Evolutionary conservation across 495 filamentous ascomycete species (phyloP).

Genomic region (Sordaria brevicollis): DNA sequence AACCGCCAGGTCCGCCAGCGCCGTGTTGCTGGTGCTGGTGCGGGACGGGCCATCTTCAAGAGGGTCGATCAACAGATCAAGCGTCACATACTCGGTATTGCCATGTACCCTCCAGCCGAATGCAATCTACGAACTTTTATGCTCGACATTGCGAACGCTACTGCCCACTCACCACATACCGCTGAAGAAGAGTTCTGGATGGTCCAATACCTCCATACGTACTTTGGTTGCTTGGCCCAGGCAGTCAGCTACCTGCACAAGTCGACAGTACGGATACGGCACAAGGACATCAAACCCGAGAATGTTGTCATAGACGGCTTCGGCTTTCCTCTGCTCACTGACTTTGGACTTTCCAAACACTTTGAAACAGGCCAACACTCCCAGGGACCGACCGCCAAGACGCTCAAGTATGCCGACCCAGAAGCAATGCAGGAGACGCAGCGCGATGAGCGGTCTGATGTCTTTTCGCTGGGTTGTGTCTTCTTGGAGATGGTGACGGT

Average conservation of each 20-base stretch:
- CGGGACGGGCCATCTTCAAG: slow-evolving; percentile 3
- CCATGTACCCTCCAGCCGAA: slow-evolving; percentile 24
- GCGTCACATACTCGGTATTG: slow-evolving; percentile 22
- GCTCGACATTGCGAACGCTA: slow-evolving; percentile 8
- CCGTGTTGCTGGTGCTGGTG: background rate
- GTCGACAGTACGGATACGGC: slow-evolving; percentile 21
- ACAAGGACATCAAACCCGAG: slow-evolving; percentile 38
- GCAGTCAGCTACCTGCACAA: slow-evolving; percentile 32
- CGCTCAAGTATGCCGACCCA: slow-evolving; percentile 35
- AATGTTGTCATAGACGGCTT: slow-evolving; percentile 35
- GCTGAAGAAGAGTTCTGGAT: slow-evolving; percentile 4
- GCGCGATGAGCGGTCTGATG: slow-evolving; percentile 34
- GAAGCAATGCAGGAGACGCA: slow-evolving; percentile 26
- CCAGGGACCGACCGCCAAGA: slow-evolving; percentile 22
- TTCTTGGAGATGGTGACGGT: slow-evolving; percentile 35
- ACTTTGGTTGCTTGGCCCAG: slow-evolving; percentile 26
- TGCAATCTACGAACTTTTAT: slow-evolving; percentile 22
- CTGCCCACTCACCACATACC: background rate
- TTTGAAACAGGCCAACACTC: slow-evolving; percentile 26
- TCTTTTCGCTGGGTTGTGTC: slow-evolving; percentile 40
- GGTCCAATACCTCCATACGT: slow-evolving; percentile 15
- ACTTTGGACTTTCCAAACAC: slow-evolving; percentile 35
- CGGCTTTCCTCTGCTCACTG: slow-evolving; percentile 24
- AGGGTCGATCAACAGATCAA: slow-evolving; percentile 14
- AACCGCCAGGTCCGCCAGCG: slow-evolving; percentile 5